Evolutionary conservation across 176 grass and related monocot genomes (phyloP).

Genomic region (Zea luxurians): DNA sequence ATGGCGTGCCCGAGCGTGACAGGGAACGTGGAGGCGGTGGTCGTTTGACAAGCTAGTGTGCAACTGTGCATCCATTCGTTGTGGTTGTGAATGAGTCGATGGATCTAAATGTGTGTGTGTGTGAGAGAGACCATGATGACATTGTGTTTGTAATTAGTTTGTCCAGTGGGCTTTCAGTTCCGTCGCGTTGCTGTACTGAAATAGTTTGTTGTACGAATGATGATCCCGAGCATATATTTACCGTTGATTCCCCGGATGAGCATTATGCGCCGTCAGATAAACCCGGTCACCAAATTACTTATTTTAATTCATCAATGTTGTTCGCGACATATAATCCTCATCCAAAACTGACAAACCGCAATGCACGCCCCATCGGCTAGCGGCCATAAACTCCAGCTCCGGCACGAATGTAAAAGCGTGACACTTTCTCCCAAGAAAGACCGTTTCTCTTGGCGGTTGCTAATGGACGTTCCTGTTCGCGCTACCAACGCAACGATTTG

Average conservation of each 20-base stretch:
- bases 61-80: background rate
- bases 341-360: background rate
- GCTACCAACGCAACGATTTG: too few relatives aligned
- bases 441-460: too few relatives aligned
- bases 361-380: too few relatives aligned
- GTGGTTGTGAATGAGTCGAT: background rate
- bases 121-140: background rate
- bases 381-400: too few relatives aligned
- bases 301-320: background rate
- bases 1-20: conserved; percentile 29
- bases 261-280: background rate
- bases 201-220: background rate
- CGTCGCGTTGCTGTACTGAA: background rate
- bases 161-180: background rate
- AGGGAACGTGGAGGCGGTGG: conserved; percentile 39
- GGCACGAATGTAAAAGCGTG: too few relatives aligned
- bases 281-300: background rate
- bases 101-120: background rate
- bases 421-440: too few relatives aligned
- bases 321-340: background rate
- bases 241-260: too few relatives aligned
- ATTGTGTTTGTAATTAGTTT: background rate
- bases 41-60: conserved; percentile 8
- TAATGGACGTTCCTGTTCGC: too few relatives aligned
- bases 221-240: background rate